Evolutionary conservation across 495 filamentous ascomycete genomes (phyloP).

Genomic region (Talaromyces wortmannii): DNA sequence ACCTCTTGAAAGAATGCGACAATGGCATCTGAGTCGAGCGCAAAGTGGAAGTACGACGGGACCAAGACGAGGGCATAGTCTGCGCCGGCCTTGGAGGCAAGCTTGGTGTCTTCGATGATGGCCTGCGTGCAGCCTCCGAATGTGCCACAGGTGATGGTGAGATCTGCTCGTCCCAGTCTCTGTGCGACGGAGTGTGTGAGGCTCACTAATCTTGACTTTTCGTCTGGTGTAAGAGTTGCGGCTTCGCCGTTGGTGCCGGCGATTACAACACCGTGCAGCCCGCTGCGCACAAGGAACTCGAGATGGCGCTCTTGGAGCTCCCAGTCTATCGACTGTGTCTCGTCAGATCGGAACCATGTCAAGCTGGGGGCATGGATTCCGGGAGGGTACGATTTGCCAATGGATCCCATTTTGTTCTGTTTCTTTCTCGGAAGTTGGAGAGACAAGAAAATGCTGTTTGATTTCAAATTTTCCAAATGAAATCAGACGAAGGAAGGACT

Average conservation of each 20-base stretch:
- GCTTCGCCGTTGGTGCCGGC: constrained; percentile 74
- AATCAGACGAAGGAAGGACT: too few species aligned
- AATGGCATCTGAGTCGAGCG: constrained; percentile 26
- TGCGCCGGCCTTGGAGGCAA: constrained; percentile 68
- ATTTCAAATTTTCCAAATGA: too few species aligned
- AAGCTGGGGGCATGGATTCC: constrained; percentile 28
- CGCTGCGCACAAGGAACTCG: constrained; percentile 21
- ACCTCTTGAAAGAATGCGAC: too few species aligned
- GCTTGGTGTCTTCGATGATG: constrained; percentile 61
- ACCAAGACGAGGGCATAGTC: constrained; percentile 73
- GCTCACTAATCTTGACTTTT: constrained; percentile 52
- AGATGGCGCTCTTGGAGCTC: constrained; percentile 21
- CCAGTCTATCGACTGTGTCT: constrained; percentile 27
- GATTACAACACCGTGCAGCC: constrained; percentile 52
- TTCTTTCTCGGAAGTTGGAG: too few species aligned
- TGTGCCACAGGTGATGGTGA: constrained; percentile 44
- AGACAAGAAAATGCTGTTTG: too few species aligned
- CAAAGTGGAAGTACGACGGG: constrained; percentile 69
- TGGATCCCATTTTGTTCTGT: constrained; percentile 6
- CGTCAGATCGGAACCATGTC: constrained; percentile 23
- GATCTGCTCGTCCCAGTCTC: constrained; percentile 49
- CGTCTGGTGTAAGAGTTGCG: constrained; percentile 51
- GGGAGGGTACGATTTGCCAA: constrained; percentile 12
- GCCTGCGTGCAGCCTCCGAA: constrained; percentile 70
- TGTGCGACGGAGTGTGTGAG: constrained; percentile 58